Evolutionary conservation across 139 green algal genomes (phyloP).

Genomic region (Coelastrella sp.): DNA sequence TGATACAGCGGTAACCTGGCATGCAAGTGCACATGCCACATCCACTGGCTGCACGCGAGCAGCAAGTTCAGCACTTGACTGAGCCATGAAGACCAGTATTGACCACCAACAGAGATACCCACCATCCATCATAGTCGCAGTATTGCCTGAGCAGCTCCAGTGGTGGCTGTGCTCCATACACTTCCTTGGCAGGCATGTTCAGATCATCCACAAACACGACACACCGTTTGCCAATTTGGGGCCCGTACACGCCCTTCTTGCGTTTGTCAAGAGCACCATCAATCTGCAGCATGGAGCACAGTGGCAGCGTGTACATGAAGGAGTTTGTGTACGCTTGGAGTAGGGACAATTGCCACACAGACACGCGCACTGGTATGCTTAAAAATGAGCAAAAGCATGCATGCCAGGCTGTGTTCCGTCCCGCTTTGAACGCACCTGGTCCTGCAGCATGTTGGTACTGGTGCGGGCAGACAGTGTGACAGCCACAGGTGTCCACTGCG

Average conservation of each 20-base stretch:
- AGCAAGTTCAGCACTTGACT: background rate
- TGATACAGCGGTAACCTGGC: background rate
- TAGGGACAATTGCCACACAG: background rate
- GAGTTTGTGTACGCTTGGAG: background rate
- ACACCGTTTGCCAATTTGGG: conserved; percentile 63
- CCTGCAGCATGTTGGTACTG: conserved; percentile 77
- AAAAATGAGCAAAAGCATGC: background rate
- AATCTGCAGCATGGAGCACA: conserved; percentile 45
- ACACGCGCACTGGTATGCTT: background rate
- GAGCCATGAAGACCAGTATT: background rate
- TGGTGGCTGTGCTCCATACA: conserved; percentile 80
- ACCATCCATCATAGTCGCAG: conserved; percentile 78
- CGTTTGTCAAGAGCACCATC: conserved; percentile 80
- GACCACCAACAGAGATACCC: background rate
- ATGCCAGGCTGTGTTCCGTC: too few relatives aligned
- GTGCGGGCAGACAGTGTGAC: conserved; percentile 78
- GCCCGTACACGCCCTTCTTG: conserved; percentile 78
- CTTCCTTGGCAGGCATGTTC: conserved; percentile 86
- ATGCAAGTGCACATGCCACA: too few relatives aligned
- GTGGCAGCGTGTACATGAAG: background rate
- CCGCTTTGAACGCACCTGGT: conserved; percentile 59
- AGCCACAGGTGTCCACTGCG: conserved; percentile 71
- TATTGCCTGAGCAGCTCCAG: conserved; percentile 83
- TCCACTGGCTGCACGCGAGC: background rate
- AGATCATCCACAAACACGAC: conserved; percentile 85